Conservation (phyloP, 176 grass and related monocot genomes). For the Elaeis guineensis region DNA sequence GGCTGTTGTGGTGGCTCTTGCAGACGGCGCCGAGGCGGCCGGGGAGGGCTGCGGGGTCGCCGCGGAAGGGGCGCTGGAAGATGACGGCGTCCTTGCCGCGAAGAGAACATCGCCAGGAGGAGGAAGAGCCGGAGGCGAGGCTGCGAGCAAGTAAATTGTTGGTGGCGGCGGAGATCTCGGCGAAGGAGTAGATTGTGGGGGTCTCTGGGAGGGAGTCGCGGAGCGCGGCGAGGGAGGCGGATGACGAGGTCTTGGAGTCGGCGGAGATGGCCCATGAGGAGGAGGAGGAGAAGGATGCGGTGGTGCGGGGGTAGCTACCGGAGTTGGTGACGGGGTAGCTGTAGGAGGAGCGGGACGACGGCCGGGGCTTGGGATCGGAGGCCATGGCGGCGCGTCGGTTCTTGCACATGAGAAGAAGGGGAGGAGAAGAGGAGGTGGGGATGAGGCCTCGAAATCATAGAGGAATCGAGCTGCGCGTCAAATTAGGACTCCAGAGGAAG, state of each 20-base stretch:
- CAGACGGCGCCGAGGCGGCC: constrained; percentile 28
- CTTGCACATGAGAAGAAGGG: constrained; percentile 53
- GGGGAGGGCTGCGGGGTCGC: constrained; percentile 35
- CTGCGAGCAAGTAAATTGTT: constrained; percentile 51
- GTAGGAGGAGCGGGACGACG: background rate
- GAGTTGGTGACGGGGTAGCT: background rate
- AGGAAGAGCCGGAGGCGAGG: constrained; percentile 10
- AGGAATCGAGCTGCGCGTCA: too few relatives aligned
- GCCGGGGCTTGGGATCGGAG: constrained; percentile 14
- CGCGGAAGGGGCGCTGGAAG: constrained; percentile 67
- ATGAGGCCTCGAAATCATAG: too few relatives aligned
- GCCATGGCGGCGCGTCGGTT: constrained; percentile 45
- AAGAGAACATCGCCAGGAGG: constrained; percentile 63
- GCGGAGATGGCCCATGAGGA: constrained; percentile 25
- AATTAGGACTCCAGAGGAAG: too few relatives aligned
- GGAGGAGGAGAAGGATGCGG: background rate
- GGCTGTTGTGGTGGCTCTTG: constrained; percentile 72
- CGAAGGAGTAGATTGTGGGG: constrained; percentile 51
- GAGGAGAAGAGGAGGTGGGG: background rate
- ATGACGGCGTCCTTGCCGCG: constrained; percentile 52
- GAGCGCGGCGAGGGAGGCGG: constrained; percentile 42
- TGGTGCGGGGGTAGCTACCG: constrained; percentile 2
- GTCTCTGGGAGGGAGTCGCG: constrained; percentile 50
- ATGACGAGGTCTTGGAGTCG: constrained; percentile 20
- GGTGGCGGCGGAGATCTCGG: constrained; percentile 56